Base-by-base conservation (phyloP, 2,329 filamentous ascomycete species). In the Fusarium palustre region DNA sequence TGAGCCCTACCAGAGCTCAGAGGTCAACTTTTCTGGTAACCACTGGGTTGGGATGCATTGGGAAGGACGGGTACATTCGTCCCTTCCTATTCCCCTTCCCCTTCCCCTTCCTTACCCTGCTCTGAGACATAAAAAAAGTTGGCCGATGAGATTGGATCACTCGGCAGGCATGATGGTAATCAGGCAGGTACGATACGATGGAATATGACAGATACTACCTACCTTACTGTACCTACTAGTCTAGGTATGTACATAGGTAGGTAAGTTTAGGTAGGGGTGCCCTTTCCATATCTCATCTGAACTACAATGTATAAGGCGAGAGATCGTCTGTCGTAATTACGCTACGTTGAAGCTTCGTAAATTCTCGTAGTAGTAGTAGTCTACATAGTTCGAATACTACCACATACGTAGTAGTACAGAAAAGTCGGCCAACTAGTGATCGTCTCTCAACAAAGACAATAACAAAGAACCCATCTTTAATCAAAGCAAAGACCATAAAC, bases 261-360 rank as follows among this genome's bases (percentile, higher is more conserved):
- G 50, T 34, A 25, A 13, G 48, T 28, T 20, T 28, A 48, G 66
- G 53, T 62, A 69, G 59, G 66, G 66, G 66, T 69, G 30, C 39
- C 66, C 53, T 25, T 34, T 55, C 59, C 50, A 67, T 63, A 67
- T 54, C 42, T 55, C 66, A 39, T 55, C 48, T 53, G 48, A 48
- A 63, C 52, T 69, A 58, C 55, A 62, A 52, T 36, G 28, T 69
- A 58, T 58, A 62, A 52, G 45, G 28, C 22, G 59, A 53, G 34
- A 63, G 36, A 54, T 62, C 31, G 36, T 31, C 36, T 46, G 25
- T 50, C 15, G 38, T 34, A 57, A 39, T 45, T 39, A 49, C 30
- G 20, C 45, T 31, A 34, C 33, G 18, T 50, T 18, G 10, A 41
- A 52, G 18, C 33, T 50, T 50, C 16, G 47, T 42, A 24, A 42